A percentile compares a stretch with the other conserved stretches of the same genome.
Conservation (phyloP, 176 grass and related monocot species). For the Aegilops umbellulata region DNA sequence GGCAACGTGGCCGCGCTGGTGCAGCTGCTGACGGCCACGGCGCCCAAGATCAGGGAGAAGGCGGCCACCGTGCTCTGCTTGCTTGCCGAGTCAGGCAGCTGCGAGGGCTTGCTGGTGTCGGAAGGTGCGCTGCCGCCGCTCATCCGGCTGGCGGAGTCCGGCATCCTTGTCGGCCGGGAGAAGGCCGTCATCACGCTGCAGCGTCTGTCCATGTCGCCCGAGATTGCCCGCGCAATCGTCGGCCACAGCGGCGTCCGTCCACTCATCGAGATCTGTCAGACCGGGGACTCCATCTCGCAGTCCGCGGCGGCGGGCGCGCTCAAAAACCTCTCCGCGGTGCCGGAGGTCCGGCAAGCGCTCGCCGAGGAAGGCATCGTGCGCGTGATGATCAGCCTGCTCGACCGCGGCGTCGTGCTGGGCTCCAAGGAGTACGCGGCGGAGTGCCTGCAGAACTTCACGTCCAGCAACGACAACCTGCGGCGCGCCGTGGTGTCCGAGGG, state of each 20-base stretch:
- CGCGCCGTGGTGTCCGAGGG: conserved; percentile 73
- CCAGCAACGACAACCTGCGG: conserved; percentile 67
- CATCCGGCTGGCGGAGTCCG: conserved; percentile 73
- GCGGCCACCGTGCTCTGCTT: conserved; percentile 63
- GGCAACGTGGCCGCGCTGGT: conserved; percentile 83
- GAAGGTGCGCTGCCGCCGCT: conserved; percentile 81
- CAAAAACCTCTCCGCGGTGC: conserved; percentile 84
- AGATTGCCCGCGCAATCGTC: conserved; percentile 71
- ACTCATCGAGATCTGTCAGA: conserved; percentile 82
- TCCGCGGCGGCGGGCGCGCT: conserved; percentile 62
- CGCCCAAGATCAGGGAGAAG: conserved; percentile 85
- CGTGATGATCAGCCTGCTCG: conserved; percentile 85
- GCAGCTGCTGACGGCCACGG: conserved; percentile 72
- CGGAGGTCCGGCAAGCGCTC: conserved; percentile 69
- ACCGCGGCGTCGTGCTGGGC: conserved; percentile 63
- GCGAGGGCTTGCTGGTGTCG: conserved; percentile 64
- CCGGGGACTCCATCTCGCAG: conserved; percentile 80
- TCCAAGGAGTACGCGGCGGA: conserved; percentile 94
- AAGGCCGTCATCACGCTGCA: conserved; percentile 92
- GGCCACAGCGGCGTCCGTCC: conserved; percentile 78
- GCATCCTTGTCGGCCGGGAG: conserved; percentile 76
- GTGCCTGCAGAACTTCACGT: conserved; percentile 82
- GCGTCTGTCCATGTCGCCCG: conserved; percentile 68
- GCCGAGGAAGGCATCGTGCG: conserved; percentile 82
- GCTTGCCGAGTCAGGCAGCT: conserved; percentile 75